A percentile compares a stretch with the other conserved stretches of the same genome.
Evolutionary conservation across 805 yeast genomes (phyloP).

Genomic region (Tetrapisispora phaffii): DNA sequence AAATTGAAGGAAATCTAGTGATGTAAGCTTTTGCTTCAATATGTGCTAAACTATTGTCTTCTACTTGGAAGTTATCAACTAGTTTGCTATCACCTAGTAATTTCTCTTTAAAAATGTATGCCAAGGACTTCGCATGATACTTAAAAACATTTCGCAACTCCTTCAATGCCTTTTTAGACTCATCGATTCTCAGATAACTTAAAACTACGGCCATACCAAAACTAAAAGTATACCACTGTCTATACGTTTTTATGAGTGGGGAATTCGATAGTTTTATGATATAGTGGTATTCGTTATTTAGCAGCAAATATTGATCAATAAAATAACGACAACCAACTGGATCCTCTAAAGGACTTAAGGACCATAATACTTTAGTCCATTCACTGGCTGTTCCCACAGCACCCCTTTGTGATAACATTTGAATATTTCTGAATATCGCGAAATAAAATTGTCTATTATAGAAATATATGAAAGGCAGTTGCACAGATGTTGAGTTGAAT

Average conservation of each 20-base stretch:
- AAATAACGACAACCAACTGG: conserved; percentile 78
- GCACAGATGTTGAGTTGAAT: conserved; percentile 43
- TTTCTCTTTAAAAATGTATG: conserved; percentile 17
- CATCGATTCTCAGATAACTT: conserved; percentile 43
- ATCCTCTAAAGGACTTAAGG: conserved; percentile 68
- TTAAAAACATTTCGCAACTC: conserved; percentile 43
- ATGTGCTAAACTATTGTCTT: conserved; percentile 17
- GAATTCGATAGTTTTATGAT: conserved; percentile 48
- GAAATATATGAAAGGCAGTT: conserved; percentile 68
- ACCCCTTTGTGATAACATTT: conserved; percentile 63
- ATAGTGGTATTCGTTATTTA: conserved; percentile 55
- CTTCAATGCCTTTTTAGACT: conserved; percentile 36
- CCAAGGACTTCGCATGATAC: conserved; percentile 45
- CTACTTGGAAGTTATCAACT: conserved; percentile 14
- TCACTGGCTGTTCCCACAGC: conserved; percentile 68
- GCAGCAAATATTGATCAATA: conserved; percentile 67
- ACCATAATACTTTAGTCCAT: conserved; percentile 59
- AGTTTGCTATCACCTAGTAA: conserved; percentile 16
- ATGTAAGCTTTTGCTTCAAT: conserved; percentile 40
- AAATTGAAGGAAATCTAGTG: conserved; percentile 43
- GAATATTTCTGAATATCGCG: conserved; percentile 61
- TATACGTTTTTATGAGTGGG: conserved; percentile 46
- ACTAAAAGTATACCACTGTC: conserved; percentile 65
- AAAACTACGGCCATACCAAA: conserved; percentile 55
- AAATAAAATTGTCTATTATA: conserved; percentile 71